phyloP scores from a whole-genome alignment of 2,329 filamentous ascomycete genomes.

The Neonectria punicea region DNA sequence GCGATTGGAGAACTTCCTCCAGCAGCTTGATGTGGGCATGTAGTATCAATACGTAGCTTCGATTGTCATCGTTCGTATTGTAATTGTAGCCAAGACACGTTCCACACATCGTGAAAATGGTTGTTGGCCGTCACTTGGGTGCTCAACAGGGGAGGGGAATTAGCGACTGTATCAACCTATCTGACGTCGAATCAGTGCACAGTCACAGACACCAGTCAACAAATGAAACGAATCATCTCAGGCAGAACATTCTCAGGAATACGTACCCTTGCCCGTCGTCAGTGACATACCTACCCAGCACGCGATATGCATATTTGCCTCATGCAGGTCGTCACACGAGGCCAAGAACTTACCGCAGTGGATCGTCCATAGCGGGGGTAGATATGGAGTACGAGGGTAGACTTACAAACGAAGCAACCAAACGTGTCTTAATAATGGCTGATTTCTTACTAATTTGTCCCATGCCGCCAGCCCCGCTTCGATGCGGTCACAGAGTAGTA shows the following conservation, averaged over 20 bases:
- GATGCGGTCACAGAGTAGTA: neutral
- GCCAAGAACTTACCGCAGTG: neutral
- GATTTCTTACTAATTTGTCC: neutral
- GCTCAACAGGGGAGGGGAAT: neutral
- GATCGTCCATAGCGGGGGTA: neutral
- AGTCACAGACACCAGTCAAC: no score
- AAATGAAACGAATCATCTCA: no score
- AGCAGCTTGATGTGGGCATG: slow-evolving; percentile 1
- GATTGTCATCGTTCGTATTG: neutral
- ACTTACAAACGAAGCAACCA: neutral
- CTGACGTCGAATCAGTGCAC: no score
- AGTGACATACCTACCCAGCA: slow-evolving; percentile 52
- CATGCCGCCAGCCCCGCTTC: neutral
- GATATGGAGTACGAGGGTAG: neutral
- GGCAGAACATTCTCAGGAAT: no score
- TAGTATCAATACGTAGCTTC: neutral
- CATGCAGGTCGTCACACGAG: neutral
- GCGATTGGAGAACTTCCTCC: slow-evolving; percentile 2
- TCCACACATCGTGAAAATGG: slow-evolving; percentile 37
- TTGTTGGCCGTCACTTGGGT: neutral
- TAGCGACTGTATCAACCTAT: slow-evolving; percentile 13
- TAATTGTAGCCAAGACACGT: slow-evolving; percentile 43
- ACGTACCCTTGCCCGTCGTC: slow-evolving; percentile 48
- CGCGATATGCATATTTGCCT: slow-evolving; percentile 38
- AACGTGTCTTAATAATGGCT: neutral